These are phyloP conservation scores for Entonaema liquescens DNA, from an alignment of 495 filamentous ascomycete species.

Conservation along the genomic window DNA sequence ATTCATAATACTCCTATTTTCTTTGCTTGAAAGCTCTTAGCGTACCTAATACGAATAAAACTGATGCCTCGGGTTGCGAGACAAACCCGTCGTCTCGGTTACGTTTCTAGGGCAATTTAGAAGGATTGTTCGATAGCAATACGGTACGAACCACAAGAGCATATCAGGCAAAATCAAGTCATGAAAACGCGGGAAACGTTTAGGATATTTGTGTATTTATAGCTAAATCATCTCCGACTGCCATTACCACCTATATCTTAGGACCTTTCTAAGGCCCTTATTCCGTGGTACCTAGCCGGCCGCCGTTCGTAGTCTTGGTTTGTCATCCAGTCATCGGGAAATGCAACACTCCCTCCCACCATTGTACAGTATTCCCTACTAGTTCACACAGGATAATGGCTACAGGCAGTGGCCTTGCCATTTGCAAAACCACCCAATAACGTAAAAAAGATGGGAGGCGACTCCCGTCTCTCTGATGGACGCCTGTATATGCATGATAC, in stretches of 20 bases:
- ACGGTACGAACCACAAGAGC: not conserved
- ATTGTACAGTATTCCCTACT: constrained; percentile 29
- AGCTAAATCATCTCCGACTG: constrained; percentile 31
- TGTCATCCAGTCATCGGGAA: constrained; percentile 37
- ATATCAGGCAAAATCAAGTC: not conserved
- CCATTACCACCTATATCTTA: constrained; percentile 25
- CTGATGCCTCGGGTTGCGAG: not conserved
- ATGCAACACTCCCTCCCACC: constrained; percentile 14
- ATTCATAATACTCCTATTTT: not conserved
- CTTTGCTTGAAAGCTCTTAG: not conserved
- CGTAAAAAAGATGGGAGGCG: constrained; percentile 29
- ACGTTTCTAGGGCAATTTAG: not conserved
- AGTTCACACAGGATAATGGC: constrained; percentile 20
- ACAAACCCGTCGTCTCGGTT: not conserved
- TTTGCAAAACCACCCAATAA: constrained; percentile 32
- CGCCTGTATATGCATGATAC: constrained; percentile 45
- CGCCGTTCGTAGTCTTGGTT: constrained; percentile 13
- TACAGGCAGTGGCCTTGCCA: constrained; percentile 8
- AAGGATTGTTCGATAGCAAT: not conserved
- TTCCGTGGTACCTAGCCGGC: not conserved
- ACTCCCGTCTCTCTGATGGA: constrained; percentile 42
- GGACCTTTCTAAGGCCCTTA: constrained; percentile 5
- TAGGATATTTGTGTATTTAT: constrained; percentile 20
- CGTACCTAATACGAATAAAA: not conserved
- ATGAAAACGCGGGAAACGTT: constrained; percentile 3